Evolutionary conservation across 768 basidiomycete species (phyloP).

Genomic region (Royoungia palumana): DNA sequence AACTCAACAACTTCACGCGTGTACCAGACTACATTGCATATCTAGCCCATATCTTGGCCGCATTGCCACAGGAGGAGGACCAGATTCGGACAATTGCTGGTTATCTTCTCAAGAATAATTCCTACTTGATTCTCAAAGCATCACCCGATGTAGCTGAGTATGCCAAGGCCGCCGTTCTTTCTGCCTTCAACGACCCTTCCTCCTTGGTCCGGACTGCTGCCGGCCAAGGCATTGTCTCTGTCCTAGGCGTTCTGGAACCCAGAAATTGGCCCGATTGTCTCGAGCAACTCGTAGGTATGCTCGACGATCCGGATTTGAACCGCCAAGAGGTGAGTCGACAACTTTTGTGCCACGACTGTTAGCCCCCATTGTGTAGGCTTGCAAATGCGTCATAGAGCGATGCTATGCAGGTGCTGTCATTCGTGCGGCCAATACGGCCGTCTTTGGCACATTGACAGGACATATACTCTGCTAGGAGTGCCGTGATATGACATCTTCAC

Average conservation of each 20-base stretch:
- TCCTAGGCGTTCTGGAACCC: conserved; percentile 85
- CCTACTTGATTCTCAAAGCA: conserved; percentile 69
- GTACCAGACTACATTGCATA: conserved; percentile 95
- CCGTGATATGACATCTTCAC: conserved; percentile 5
- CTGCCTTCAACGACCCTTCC: conserved; percentile 77
- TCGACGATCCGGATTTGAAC: conserved; percentile 75
- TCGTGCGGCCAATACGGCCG: conserved; percentile 4
- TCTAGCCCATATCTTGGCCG: conserved; percentile 88
- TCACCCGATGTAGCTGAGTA: conserved; percentile 65
- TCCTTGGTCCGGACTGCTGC: conserved; percentile 93
- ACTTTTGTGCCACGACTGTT: neutral
- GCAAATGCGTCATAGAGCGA: neutral
- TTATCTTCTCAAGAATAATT: conserved; percentile 95
- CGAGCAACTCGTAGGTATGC: conserved; percentile 72
- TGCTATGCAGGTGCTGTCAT: conserved; percentile 1
- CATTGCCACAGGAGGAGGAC: conserved; percentile 79
- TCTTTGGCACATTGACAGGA: conserved; percentile 6
- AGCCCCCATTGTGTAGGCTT: neutral
- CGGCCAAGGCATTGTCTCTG: conserved; percentile 86
- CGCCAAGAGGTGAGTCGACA: conserved; percentile 79
- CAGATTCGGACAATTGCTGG: conserved; percentile 95
- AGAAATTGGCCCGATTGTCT: conserved; percentile 96
- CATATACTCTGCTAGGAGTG: neutral
- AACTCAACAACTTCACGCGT: conserved; percentile 83
- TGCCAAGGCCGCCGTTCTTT: conserved; percentile 72